Conservation (phyloP, 1,284 basidiomycete genomes). For the Leccinum subatratum region DNA sequence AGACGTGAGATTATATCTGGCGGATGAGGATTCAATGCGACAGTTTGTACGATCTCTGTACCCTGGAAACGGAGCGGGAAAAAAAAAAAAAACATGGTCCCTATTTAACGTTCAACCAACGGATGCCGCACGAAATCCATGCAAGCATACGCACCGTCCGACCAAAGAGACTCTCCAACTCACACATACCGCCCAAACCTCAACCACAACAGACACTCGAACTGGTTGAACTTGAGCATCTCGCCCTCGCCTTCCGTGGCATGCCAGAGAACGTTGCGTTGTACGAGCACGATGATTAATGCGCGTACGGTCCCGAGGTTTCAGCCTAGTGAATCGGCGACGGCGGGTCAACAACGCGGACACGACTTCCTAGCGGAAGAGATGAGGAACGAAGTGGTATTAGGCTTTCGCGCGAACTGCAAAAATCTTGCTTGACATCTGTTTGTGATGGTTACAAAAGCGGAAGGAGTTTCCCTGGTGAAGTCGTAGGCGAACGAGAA, state of each 20-base stretch:
- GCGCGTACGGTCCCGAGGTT: constrained; percentile 65
- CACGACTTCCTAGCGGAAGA: constrained; percentile 62
- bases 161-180: constrained; percentile 66
- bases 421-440: too few species aligned
- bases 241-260: constrained; percentile 73
- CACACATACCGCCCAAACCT: constrained; percentile 78
- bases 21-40: constrained; percentile 70
- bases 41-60: constrained; percentile 66
- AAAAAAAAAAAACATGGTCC: neutral
- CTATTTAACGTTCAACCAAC: neutral
- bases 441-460: too few species aligned
- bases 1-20: constrained; percentile 64
- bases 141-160: constrained; percentile 50
- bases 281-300: constrained; percentile 77
- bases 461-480: too few species aligned
- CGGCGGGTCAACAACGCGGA: constrained; percentile 82
- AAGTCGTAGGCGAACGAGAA: too few species aligned
- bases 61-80: constrained; percentile 42
- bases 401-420: neutral
- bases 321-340: constrained; percentile 57
- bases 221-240: constrained; percentile 71
- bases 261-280: constrained; percentile 90
- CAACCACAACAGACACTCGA: constrained; percentile 74
- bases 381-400: constrained; percentile 8
- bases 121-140: neutral